Evolutionary conservation across 2,329 filamentous ascomycete genomes (phyloP).

Genomic region (Diaporthe ilicicola): DNA sequence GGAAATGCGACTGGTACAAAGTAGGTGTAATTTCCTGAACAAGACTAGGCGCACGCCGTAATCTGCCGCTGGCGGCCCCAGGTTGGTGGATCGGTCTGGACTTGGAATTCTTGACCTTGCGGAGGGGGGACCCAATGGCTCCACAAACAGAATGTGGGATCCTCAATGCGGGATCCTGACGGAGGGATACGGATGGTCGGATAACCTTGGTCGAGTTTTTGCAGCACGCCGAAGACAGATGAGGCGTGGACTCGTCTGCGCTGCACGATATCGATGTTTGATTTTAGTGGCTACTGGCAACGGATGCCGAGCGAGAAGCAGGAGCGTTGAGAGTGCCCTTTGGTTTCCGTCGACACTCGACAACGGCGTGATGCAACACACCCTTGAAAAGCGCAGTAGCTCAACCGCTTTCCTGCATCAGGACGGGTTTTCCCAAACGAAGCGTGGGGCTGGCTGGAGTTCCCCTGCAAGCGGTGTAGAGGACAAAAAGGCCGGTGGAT

Average conservation of each 20-base stretch:
- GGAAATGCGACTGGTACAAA: conserved; percentile 5
- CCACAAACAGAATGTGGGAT: conserved; percentile 12
- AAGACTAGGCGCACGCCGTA: conserved; percentile 22
- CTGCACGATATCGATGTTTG: neutral
- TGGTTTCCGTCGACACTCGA: neutral
- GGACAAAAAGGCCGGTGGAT: neutral
- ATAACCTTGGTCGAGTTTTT: neutral
- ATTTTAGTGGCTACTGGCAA: neutral
- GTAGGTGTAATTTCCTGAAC: conserved; percentile 25
- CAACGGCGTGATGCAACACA: neutral
- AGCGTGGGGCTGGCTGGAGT: conserved; percentile 22
- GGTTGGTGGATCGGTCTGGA: conserved; percentile 22
- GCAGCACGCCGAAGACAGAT: neutral
- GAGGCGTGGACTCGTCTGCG: neutral
- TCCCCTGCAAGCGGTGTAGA: conserved; percentile 28
- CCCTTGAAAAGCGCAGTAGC: neutral
- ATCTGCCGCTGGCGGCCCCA: conserved; percentile 22
- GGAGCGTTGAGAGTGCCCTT: neutral
- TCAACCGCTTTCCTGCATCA: neutral
- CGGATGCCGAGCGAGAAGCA: neutral
- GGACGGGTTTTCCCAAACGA: conserved; percentile 10
- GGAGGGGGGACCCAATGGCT: conserved; percentile 9
- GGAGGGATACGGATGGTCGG: conserved; percentile 1
- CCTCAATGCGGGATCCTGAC: conserved; percentile 15
- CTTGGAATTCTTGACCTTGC: conserved; percentile 19